Base-by-base conservation (phyloP, 1,139 yeast genomes). In the Ogataea hybrid region DNA sequence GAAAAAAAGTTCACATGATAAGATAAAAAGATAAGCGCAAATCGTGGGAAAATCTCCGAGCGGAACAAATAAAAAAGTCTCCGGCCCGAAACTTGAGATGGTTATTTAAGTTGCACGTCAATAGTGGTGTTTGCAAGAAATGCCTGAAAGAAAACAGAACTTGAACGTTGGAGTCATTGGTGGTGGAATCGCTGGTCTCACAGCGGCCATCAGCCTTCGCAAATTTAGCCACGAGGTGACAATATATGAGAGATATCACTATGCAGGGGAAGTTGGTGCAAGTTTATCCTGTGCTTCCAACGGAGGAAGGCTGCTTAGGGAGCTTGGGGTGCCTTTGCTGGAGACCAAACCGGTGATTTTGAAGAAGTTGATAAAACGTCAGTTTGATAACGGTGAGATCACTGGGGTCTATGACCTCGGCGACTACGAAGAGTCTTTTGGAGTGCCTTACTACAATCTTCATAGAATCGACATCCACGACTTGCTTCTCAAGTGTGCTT, bases 191-290 rank as follows among this genome's bases (percentile, higher is more conserved):
- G 58, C 50, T 5, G 58, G 58, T 10, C 52, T 54, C 6, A 38
- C 53, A 17, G 49, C 49, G 18, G 58, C 56, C 3, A 35, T 54
- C 14, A 52, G 56, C 16, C 21, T 54, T 28, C 43, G 57, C 33
- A 42, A 53, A 35, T 43, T 34, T 23, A 58, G 58, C 15, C 58
- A 54, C 39, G 39, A 42, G 9, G 59, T 54, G 8, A 48, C 47
- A 17, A 50, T 55, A 15, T 55, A 49, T 35, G 59, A 55, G 35
- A 37, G 58, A 28, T 54, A 54, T 31, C 54, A 54, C 28, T 55
- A 47, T 28, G 56, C 53, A 12, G 58, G 58, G 11, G 59, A 55
- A 39, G 58, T 55, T n/a, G 59, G 59, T 8, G 59, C 58, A n/a
- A 52, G 59, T 6, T 42, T 56, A 12, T 54, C 59, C 7, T 54